phyloP scores from a whole-genome alignment of 345 rosid species.

The Trapa incisa region DNA sequence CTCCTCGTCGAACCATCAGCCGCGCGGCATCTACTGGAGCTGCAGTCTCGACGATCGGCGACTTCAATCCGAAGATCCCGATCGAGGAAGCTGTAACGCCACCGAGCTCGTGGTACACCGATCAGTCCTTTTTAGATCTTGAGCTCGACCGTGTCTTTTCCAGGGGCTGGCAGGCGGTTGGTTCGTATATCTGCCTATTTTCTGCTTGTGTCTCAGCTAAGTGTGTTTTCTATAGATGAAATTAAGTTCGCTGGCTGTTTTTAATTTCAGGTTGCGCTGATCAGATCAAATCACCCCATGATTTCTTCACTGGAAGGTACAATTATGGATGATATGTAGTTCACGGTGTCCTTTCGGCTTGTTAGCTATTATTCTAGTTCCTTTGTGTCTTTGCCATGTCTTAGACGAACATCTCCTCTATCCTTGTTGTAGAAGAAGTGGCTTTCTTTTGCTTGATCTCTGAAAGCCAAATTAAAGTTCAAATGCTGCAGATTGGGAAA shows the following conservation, averaged over 20 bases:
- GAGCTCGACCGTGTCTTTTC: slow-evolving; percentile 66
- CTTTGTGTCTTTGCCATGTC: not conserved
- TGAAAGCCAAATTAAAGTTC: slow-evolving; percentile 8
- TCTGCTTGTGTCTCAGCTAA: too few relatives aligned
- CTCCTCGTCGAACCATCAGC: slow-evolving; percentile 4
- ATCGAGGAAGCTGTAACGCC: slow-evolving; percentile 66
- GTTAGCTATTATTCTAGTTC: not conserved
- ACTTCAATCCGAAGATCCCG: slow-evolving; percentile 53
- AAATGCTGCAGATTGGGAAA: slow-evolving; percentile 51
- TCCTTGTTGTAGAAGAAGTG: not conserved
- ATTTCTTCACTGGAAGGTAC: slow-evolving; percentile 86
- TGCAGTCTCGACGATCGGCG: slow-evolving; percentile 14
- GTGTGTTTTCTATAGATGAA: not conserved
- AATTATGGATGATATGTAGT: not conserved
- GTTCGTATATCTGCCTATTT: slow-evolving; percentile 20
- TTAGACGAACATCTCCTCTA: not conserved
- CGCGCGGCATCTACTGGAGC: not conserved
- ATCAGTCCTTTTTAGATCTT: slow-evolving; percentile 33
- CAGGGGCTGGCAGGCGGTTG: slow-evolving; percentile 81
- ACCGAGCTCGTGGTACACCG: slow-evolving; percentile 82
- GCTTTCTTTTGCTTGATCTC: not conserved
- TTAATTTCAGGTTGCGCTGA: slow-evolving; percentile 44
- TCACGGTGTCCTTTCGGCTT: not conserved
- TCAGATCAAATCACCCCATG: slow-evolving; percentile 51
- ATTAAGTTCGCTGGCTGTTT: not conserved